Evolutionary conservation across 495 filamentous ascomycete genomes (phyloP).

Genomic region (Penicillium salamii): DNA sequence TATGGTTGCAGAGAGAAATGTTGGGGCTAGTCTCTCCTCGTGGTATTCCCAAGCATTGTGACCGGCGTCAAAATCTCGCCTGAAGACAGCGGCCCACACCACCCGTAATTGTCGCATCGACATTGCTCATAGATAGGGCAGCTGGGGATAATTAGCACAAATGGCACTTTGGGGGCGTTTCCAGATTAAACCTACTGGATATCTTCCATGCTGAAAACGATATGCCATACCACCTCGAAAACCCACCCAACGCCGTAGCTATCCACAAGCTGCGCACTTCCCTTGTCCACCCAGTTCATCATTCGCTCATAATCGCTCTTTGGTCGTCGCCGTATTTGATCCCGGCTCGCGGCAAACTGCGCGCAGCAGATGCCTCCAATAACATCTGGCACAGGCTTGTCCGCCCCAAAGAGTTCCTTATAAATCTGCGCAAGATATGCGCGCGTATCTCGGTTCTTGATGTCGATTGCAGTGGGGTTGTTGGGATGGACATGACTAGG

Average conservation of each 20-base stretch:
- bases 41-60: not conserved
- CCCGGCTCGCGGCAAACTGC: slow-evolving; percentile 47
- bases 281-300: slow-evolving; percentile 36
- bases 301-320: slow-evolving; percentile 42
- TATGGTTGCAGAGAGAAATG: no score
- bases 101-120: slow-evolving; percentile 42
- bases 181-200: slow-evolving; percentile 30
- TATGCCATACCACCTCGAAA: slow-evolving; percentile 43
- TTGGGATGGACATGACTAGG: slow-evolving; percentile 31
- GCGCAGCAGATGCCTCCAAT: slow-evolving; percentile 50
- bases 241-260: slow-evolving; percentile 43
- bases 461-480: slow-evolving; percentile 29
- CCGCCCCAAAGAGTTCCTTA: slow-evolving; percentile 24
- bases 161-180: no score
- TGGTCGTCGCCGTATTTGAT: slow-evolving; percentile 39
- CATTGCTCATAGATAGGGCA: slow-evolving; percentile 43
- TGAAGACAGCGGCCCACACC: slow-evolving; percentile 7
- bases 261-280: slow-evolving; percentile 29
- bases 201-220: slow-evolving; percentile 39
- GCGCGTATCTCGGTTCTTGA: slow-evolving; percentile 35
- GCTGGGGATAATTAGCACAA: slow-evolving; percentile 17
- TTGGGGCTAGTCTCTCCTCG: no score
- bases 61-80: not conserved
- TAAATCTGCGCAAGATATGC: slow-evolving; percentile 35
- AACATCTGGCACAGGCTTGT: slow-evolving; percentile 29